Evolutionary conservation across 2,329 filamentous ascomycete species (phyloP).

Genomic region (Bipolaris sorokiniana): DNA sequence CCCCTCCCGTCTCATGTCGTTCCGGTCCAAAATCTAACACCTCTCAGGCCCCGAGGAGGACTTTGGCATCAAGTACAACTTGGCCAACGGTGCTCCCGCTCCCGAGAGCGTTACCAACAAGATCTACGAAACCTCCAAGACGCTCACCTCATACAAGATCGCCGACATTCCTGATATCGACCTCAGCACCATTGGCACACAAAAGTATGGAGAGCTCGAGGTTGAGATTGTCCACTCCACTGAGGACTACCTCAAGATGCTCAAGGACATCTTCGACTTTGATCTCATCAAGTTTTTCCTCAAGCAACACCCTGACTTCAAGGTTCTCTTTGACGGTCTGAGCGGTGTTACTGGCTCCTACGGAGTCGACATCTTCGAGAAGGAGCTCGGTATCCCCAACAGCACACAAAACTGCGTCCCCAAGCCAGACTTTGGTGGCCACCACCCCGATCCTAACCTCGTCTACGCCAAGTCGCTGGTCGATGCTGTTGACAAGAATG

Average conservation of each 20-base stretch:
- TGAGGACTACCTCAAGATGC: constrained; percentile 88
- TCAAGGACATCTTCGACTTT: constrained; percentile 99
- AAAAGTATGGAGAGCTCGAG: constrained; percentile 84
- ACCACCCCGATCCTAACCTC: constrained; percentile 96
- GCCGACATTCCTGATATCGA: constrained; percentile 86
- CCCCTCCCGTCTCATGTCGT: not conserved
- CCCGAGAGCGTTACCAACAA: constrained; percentile 98
- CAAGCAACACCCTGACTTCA: constrained; percentile 84
- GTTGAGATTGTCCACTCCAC: constrained; percentile 96
- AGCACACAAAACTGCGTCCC: constrained; percentile 92
- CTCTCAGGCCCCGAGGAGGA: constrained; percentile 81
- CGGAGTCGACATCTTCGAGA: constrained; percentile 91
- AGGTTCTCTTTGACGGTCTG: constrained; percentile 93
- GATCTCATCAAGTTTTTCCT: constrained; percentile 95
- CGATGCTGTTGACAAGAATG: constrained; percentile 87
- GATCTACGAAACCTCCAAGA: constrained; percentile 92
- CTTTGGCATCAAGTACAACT: constrained; percentile 99
- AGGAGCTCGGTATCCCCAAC: constrained; percentile 83
- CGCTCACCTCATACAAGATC: constrained; percentile 89
- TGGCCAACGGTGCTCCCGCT: constrained; percentile 92
- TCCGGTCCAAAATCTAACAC: not conserved
- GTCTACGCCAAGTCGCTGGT: constrained; percentile 96
- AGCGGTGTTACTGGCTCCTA: constrained; percentile 96
- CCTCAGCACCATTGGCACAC: constrained; percentile 78
- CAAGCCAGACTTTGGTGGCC: constrained; percentile 92